These are phyloP conservation scores for Trichomonas vaginalis DNA, from an alignment of 208 protist genomes.

Conservation along the genomic window DNA sequence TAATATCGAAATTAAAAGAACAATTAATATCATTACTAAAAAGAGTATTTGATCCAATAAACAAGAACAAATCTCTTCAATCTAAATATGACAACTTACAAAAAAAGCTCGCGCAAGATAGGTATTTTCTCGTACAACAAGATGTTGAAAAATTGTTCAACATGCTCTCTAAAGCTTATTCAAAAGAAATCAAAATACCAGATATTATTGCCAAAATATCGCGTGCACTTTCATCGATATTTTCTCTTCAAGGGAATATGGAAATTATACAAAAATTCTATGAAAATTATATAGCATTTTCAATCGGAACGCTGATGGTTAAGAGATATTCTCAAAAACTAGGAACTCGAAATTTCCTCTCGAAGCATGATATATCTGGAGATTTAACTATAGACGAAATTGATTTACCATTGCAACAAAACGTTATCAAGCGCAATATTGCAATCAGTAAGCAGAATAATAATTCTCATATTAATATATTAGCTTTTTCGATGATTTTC, in stretches of 20 bases:
- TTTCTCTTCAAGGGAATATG: not conserved
- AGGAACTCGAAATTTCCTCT: not conserved
- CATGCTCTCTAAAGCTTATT: not conserved
- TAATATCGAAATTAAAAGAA: not conserved
- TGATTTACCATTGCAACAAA: not conserved
- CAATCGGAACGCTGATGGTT: not conserved
- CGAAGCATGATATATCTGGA: no score
- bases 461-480: no score
- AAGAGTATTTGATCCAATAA: not conserved
- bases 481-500: no score
- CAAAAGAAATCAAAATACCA: not conserved
- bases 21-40: not conserved
- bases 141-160: not conserved
- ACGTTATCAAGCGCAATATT: not conserved
- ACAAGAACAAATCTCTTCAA: not conserved
- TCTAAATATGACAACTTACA: not conserved
- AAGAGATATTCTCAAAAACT: not conserved
- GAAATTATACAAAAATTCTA: not conserved
- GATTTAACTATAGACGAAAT: not conserved
- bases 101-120: not conserved
- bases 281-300: not conserved
- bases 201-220: not conserved
- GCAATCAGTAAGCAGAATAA: no score
- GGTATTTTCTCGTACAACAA: not conserved
- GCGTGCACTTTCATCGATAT: not conserved